Evolutionary conservation across 495 filamentous ascomycete species (phyloP).

Genomic region (Aspergillus heteromorphus): DNA sequence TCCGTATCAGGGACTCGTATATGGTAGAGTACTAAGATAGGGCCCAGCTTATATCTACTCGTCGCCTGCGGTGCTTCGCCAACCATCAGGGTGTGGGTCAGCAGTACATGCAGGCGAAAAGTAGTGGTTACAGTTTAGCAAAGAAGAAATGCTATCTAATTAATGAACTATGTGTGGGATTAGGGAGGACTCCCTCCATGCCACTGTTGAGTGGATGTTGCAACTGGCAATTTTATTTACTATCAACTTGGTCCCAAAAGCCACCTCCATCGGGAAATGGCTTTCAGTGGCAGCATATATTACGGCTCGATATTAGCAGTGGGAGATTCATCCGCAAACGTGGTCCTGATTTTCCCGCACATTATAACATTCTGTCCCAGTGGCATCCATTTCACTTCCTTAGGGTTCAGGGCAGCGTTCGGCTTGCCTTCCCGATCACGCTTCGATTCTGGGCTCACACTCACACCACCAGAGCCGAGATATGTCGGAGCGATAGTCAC

Average conservation of each 20-base stretch:
- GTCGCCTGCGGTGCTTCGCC: no score
- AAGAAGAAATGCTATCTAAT: no score
- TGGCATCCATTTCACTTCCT: conserved; percentile 64
- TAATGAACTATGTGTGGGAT: no score
- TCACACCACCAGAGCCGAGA: conserved; percentile 72
- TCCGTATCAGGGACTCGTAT: no score
- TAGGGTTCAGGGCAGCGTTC: conserved; percentile 55
- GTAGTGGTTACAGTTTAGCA: no score
- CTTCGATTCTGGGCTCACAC: conserved; percentile 57
- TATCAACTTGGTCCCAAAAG: no score
- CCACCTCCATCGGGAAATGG: not conserved
- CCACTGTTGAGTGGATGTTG: not conserved
- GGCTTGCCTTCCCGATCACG: conserved; percentile 43
- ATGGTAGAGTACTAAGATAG: no score
- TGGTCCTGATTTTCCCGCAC: conserved; percentile 53
- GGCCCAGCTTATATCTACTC: no score
- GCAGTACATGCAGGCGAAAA: no score
- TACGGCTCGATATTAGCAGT: not conserved
- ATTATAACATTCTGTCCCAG: conserved; percentile 74
- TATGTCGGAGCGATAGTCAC: conserved; percentile 82
- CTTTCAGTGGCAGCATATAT: not conserved
- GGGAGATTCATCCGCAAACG: not conserved
- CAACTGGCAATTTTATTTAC: not conserved
- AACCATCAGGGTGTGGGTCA: no score
- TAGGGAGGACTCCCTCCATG: no score